Percentiles rank a stretch among this genome's conserved stretches.
These are phyloP conservation scores for Cornus florida DNA, from an alignment of 148 eudicot genomes.

Conservation along the genomic window DNA sequence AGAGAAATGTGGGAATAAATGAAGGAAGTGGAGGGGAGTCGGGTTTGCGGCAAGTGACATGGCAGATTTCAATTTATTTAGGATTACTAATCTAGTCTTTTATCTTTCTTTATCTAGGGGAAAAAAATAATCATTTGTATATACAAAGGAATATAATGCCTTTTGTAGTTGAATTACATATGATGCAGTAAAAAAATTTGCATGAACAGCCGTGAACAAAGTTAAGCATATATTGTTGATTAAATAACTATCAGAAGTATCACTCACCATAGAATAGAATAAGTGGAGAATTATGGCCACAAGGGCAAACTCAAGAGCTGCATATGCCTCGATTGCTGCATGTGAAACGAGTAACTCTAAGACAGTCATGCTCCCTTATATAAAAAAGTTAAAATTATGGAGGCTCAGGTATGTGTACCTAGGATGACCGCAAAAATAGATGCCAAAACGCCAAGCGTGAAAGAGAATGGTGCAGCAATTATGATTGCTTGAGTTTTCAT, in stretches of 20 bases:
- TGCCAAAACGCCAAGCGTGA: conserved; percentile 60
- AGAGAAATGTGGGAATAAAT: too few species aligned
- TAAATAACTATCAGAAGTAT: neutral
- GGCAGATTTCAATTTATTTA: too few species aligned
- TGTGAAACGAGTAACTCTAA: conserved; percentile 15
- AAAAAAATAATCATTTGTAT: too few species aligned
- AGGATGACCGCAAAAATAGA: conserved; percentile 71
- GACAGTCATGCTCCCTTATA: neutral
- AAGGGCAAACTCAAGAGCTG: conserved; percentile 86
- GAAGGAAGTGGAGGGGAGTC: too few species aligned
- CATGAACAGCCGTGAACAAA: neutral
- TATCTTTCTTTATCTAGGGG: too few species aligned
- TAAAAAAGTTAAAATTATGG: conserved; percentile 1
- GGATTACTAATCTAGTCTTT: too few species aligned
- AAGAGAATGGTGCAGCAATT: conserved; percentile 83
- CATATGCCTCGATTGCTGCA: conserved; percentile 86
- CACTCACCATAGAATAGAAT: conserved; percentile 65
- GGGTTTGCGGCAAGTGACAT: too few species aligned
- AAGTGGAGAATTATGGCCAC: conserved; percentile 62
- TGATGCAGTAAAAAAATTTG: too few species aligned
- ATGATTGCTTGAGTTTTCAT: conserved; percentile 65
- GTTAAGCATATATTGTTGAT: neutral
- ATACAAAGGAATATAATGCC: too few species aligned
- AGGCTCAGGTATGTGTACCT: conserved; percentile 43
- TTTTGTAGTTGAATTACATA: too few species aligned